These are phyloP conservation scores for Gracilaria caudata DNA, from an alignment of 23 red algal species.

Conservation along the genomic window DNA sequence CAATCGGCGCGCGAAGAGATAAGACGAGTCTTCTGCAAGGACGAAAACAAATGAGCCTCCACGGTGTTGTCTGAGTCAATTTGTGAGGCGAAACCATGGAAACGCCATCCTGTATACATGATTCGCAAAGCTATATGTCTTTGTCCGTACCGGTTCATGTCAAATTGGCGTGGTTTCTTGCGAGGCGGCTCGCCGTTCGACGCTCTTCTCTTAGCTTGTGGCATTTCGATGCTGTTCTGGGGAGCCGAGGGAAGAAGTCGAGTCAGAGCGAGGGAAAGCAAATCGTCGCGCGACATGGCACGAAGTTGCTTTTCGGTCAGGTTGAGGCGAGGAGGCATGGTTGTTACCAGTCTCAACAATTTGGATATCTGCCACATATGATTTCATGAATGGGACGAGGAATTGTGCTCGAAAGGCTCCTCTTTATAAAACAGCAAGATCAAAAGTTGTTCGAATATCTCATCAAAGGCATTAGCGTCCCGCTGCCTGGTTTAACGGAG, in stretches of 20 bases:
- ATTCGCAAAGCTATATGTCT: conserved; percentile 52
- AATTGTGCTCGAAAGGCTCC: neutral
- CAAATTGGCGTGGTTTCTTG: conserved; percentile 38
- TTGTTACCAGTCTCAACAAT: neutral
- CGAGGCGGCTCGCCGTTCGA: conserved; percentile 22
- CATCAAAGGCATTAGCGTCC: too few relatives aligned
- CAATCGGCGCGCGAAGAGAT: conserved; percentile 49
- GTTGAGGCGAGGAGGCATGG: conserved; percentile 3
- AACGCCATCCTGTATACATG: conserved; percentile 47
- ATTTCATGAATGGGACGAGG: neutral
- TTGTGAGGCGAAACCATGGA: conserved; percentile 63
- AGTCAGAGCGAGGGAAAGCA: conserved; percentile 3
- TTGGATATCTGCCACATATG: neutral
- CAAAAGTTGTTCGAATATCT: too few relatives aligned
- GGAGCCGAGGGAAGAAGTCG: neutral
- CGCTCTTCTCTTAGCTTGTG: neutral
- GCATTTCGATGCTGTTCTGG: neutral
- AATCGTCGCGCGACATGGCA: conserved; percentile 14
- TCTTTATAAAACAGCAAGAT: neutral
- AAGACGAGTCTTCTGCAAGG: conserved; percentile 38
- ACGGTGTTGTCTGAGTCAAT: conserved; percentile 46
- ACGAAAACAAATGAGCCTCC: conserved; percentile 48
- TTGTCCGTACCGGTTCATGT: conserved; percentile 66
- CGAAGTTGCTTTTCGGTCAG: conserved; percentile 26
- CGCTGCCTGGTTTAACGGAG: too few relatives aligned